phyloP scores from a whole-genome alignment of 345 rosid genomes.

The Anacardium occidentale region DNA sequence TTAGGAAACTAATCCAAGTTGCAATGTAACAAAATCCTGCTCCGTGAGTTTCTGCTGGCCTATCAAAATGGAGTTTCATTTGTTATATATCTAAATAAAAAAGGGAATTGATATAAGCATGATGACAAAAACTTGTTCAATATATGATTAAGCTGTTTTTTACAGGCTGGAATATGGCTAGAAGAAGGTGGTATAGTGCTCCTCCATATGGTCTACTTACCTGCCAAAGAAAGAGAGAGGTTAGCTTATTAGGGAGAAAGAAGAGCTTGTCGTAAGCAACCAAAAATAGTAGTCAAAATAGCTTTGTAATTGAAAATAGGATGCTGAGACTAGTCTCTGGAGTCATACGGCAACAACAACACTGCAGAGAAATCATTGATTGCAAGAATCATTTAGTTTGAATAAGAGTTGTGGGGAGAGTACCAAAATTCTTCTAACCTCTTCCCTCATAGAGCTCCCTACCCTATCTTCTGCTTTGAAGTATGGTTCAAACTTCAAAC shows the following conservation, averaged over 20 bases:
- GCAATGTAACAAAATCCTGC: neutral
- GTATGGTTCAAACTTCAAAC: neutral
- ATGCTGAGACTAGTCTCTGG: neutral
- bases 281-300: neutral
- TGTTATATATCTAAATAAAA: neutral
- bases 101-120: neutral
- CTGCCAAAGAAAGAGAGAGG: neutral
- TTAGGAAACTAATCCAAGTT: neutral
- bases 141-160: neutral
- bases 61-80: neutral
- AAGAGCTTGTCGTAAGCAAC: neutral
- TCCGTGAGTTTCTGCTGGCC: neutral
- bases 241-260: neutral
- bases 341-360: neutral
- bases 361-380: neutral
- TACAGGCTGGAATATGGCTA: neutral
- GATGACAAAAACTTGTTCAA: slow-evolving; percentile 4
- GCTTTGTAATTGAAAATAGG: neutral
- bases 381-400: neutral
- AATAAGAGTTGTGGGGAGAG: neutral
- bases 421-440: slow-evolving; percentile 27
- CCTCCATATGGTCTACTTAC: neutral
- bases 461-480: neutral
- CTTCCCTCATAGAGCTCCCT: slow-evolving; percentile 19
- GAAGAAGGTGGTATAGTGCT: neutral